Evolutionary conservation across 768 basidiomycete species (phyloP), one percentile per base, ranked within the genome.

Genomic region (Leccinum rimulosum): DNA sequence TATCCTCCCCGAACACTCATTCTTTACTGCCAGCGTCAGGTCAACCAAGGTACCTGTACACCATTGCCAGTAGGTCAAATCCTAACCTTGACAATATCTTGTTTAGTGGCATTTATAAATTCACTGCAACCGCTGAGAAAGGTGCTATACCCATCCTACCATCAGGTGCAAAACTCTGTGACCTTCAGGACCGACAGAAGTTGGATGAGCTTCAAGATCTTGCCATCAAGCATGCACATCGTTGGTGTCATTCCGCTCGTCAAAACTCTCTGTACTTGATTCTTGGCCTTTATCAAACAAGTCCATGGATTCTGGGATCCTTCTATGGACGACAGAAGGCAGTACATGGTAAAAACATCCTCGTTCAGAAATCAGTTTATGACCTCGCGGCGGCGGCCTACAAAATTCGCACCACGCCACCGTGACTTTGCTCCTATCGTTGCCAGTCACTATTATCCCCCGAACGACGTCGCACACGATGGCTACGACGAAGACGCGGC

Each of bases 401-500:
- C 36, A 25, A 17, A 28, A 22, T 22, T 22, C 22, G 22, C 22
- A 22, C 22, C 22, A 22, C 22, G 22, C 22, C 22, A 22, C 22
- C 22, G 22, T 22, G 22, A 22, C 22, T 22, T 22, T 22, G 22
- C 22, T 22, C 22, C 22, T 22, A 22, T 36, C 36, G 36, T 36
- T 15, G 15, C 15, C 14, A 14, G 36, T 15, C 36, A 36, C 47
- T 6, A 36, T 31, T 56, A 45, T 14, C 22, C 59, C 62, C 54
- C 27, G 27, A 27, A 27, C 60, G 49, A 40, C 22, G 22, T 22
- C 22, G 22, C 22, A 22, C 22, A 22, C 22, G 22, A 22, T 22
- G 22, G 22, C 22, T 52, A 58, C 66, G 52, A 57, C 66, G 31
- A 54, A 65, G 43, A 49, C 65, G 28, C 65, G 30, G 52, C 63